phyloP scores from a whole-genome alignment of 768 basidiomycete genomes.

The Amanita muscaria region DNA sequence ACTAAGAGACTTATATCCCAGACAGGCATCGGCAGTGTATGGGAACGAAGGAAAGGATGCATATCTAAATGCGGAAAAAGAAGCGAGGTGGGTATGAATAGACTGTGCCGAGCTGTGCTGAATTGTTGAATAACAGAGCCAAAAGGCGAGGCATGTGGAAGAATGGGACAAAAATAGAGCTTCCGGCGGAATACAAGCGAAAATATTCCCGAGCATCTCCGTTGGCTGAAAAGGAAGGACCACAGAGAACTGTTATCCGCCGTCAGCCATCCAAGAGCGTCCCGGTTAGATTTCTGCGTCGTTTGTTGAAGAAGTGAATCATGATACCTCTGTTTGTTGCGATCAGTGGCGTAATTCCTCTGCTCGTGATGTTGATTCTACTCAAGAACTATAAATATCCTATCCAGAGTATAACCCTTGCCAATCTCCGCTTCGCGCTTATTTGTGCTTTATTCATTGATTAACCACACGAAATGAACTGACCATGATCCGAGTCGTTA shows the following conservation, averaged over 20 bases:
- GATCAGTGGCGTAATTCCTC: too few relatives aligned
- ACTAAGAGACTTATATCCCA: not conserved
- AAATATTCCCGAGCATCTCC: conserved; percentile 31
- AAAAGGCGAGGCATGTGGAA: conserved; percentile 73
- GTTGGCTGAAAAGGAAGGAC: conserved; percentile 1
- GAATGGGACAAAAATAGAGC: conserved; percentile 43
- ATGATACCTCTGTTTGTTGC: too few relatives aligned
- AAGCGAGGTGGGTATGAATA: conserved; percentile 49
- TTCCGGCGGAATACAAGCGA: conserved; percentile 76
- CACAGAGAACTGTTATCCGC: not conserved
- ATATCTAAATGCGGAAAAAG: conserved; percentile 51
- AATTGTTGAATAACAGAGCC: conserved; percentile 27
- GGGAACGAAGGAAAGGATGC: conserved; percentile 58
- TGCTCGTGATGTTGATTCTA: too few relatives aligned
- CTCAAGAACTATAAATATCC: too few relatives aligned
- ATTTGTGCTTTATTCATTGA: too few relatives aligned
- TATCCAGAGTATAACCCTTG: too few relatives aligned
- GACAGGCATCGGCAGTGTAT: conserved; percentile 63
- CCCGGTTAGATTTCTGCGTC: not conserved
- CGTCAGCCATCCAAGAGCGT: not conserved
- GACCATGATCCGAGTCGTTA: too few relatives aligned
- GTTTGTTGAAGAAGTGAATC: not conserved
- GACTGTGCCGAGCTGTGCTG: not conserved
- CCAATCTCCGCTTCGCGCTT: too few relatives aligned
- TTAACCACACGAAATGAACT: too few relatives aligned